phyloP scores from a whole-genome alignment of 2,329 filamentous ascomycete species.

The Sarocladiaceae sp. region DNA sequence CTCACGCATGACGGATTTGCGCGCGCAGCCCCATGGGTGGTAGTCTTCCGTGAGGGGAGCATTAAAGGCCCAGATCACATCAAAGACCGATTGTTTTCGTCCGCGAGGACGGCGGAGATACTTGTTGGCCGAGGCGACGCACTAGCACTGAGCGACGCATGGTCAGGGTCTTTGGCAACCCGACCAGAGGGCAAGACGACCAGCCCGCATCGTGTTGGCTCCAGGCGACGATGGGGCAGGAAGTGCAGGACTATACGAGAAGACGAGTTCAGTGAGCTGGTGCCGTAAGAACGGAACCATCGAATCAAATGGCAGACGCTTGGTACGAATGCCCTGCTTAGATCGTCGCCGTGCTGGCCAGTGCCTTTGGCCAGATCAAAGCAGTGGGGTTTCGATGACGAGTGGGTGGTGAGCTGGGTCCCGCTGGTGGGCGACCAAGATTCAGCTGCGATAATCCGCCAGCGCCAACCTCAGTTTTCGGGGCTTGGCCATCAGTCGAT shows the following conservation, averaged over 20 bases:
- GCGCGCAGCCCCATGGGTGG: slow-evolving; percentile 6
- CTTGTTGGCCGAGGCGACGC: neutral
- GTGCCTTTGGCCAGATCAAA: too few relatives aligned
- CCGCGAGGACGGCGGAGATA: neutral
- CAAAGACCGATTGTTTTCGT: neutral
- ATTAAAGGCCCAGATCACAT: too few relatives aligned
- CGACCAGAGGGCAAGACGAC: too few relatives aligned
- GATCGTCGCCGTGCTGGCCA: too few relatives aligned
- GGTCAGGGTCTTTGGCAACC: neutral
- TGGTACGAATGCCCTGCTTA: too few relatives aligned
- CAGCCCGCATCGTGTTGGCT: too few relatives aligned
- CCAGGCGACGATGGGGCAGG: too few relatives aligned
- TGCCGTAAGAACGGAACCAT: too few relatives aligned
- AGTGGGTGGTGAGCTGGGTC: slow-evolving; percentile 1
- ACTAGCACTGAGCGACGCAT: neutral
- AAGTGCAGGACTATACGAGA: too few relatives aligned
- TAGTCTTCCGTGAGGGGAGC: slow-evolving; percentile 4
- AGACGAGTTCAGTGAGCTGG: too few relatives aligned
- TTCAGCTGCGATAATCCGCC: slow-evolving; percentile 8
- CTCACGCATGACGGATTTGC: neutral
- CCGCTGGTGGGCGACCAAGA: slow-evolving; percentile 7
- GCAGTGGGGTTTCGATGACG: slow-evolving; percentile 1
- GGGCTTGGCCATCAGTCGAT: slow-evolving; percentile 9
- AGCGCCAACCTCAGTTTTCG: slow-evolving; percentile 5
- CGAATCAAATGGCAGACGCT: too few relatives aligned